These are phyloP conservation scores for Carex pumila DNA, from an alignment of 176 grass and related monocot species.

Conservation along the genomic window DNA sequence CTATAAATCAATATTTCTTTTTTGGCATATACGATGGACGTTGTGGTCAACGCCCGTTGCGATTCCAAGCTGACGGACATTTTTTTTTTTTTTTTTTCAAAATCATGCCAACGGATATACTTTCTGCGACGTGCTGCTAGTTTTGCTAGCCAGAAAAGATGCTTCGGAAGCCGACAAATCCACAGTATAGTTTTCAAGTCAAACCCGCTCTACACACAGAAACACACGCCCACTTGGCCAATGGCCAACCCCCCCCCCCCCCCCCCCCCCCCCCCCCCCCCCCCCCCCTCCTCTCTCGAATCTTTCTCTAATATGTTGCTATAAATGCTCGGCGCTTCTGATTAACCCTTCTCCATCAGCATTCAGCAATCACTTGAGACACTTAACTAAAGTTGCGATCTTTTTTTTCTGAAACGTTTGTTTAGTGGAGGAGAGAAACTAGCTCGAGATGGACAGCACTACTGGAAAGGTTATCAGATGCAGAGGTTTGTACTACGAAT, in stretches of 20 bases:
- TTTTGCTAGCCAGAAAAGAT: not conserved
- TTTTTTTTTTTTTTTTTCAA: too few species aligned
- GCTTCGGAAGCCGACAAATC: not conserved
- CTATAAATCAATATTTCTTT: not conserved
- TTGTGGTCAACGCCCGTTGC: not conserved
- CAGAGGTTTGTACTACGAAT: slow-evolving; percentile 37
- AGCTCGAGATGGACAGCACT: slow-evolving; percentile 38
- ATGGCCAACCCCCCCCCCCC: too few species aligned
- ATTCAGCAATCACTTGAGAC: not conserved
- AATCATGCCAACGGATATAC: not conserved
- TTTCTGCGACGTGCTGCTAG: not conserved
- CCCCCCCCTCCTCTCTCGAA: not conserved
- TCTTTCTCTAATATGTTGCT: not conserved
- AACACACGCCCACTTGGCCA: too few species aligned
- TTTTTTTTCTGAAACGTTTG: not conserved
- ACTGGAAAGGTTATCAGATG: slow-evolving; percentile 69
- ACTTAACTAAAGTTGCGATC: not conserved
- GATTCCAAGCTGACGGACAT: not conserved
- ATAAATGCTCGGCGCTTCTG: not conserved
- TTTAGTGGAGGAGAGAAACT: not conserved
- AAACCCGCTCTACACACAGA: not conserved
- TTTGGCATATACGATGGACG: not conserved
- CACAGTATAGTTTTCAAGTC: not conserved
- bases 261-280: too few species aligned
- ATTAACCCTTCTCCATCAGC: not conserved